Base-by-base conservation (phyloP, 345 rosid species). In the Heritiera littoralis region DNA sequence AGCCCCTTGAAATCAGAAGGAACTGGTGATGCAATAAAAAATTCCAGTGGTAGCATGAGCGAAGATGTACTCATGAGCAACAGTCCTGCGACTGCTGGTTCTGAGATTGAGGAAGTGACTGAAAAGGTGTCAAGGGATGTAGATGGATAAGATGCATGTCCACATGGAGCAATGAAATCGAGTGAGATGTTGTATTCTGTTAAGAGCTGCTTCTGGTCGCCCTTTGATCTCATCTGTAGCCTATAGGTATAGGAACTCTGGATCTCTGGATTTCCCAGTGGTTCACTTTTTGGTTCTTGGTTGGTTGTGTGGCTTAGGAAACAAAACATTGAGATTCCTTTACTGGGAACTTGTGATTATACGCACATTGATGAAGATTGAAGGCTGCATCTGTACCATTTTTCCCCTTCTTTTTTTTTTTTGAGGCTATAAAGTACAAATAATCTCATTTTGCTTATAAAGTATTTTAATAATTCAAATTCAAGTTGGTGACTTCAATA, bases 11-110 rank as follows among this genome's bases (percentile, higher is more conserved):
- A 77, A 55, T 78, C 55, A 46, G 73, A 68, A 66, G 59, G 43
- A 14, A 68, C 71, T 70, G 84, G 75, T 51, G 91, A 83, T 78
- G 81, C 60, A 0, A 71, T 60, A 11, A 38, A 72, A 56, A 78
- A 78, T 20, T 56, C 63, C 23, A 28, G 68, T 72, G 84, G 52
- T 41, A 61, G 9, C 66, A 60, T 64, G 40, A 60, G 63, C 60
- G 81, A 71, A 11, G 38, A 20, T 66, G 64, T 67, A 28, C 2
- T 46, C 6, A 15, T 6, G 58, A 67, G 72, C 72, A 67, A 45
- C 72, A 67, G 52, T 32, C 59, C 20, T 23, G 20, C 14, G n/a
- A 70, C n/a, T 6, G 41, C 74, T 48, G 58, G 11, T 49, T 20
- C 14, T 41, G 71, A 66, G 52, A 67, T 41, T 18, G 32, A 43